Evolutionary conservation across 2,329 filamentous ascomycete species (phyloP).

Genomic region (Fusarium floridanum): DNA sequence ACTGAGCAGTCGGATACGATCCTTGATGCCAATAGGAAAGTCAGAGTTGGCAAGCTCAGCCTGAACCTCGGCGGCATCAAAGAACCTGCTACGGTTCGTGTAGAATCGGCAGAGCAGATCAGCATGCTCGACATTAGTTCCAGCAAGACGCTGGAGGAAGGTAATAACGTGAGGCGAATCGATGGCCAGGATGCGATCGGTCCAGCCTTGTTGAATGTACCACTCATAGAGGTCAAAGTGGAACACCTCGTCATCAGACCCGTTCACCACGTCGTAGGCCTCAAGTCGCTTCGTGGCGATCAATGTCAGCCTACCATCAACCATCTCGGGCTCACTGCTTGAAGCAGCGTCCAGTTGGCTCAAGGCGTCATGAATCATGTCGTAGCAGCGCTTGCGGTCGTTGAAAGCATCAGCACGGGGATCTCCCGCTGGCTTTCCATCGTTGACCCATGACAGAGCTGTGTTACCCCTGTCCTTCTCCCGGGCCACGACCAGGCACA

Average conservation of each 20-base stretch:
- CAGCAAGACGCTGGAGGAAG: conserved; percentile 84
- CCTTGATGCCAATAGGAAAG: conserved; percentile 83
- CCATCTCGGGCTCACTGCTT: conserved; percentile 74
- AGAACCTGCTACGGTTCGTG: conserved; percentile 84
- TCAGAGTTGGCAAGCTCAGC: conserved; percentile 85
- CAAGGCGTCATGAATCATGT: conserved; percentile 87
- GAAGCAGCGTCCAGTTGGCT: conserved; percentile 80
- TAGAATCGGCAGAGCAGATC: conserved; percentile 96
- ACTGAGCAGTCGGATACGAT: conserved; percentile 89
- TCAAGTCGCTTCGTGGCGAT: conserved; percentile 85
- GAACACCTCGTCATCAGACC: conserved; percentile 92
- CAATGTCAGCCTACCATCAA: conserved; percentile 83
- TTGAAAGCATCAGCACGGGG: conserved; percentile 76
- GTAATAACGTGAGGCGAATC: conserved; percentile 87
- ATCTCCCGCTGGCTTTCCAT: conserved; percentile 80
- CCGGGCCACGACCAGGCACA: conserved; percentile 85
- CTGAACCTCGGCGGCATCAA: conserved; percentile 90
- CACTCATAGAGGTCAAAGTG: conserved; percentile 97
- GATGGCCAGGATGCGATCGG: conserved; percentile 85
- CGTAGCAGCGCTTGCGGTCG: conserved; percentile 83
- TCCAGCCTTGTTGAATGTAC: conserved; percentile 90
- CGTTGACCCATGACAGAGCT: conserved; percentile 88
- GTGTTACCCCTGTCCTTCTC: conserved; percentile 89
- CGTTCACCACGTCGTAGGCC: conserved; percentile 90
- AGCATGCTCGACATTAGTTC: conserved; percentile 80